Percentiles rank a stretch among this genome's conserved stretches.
Evolutionary conservation across 257 asterid species (phyloP).

Genomic region (Plectranthus barbatus): DNA sequence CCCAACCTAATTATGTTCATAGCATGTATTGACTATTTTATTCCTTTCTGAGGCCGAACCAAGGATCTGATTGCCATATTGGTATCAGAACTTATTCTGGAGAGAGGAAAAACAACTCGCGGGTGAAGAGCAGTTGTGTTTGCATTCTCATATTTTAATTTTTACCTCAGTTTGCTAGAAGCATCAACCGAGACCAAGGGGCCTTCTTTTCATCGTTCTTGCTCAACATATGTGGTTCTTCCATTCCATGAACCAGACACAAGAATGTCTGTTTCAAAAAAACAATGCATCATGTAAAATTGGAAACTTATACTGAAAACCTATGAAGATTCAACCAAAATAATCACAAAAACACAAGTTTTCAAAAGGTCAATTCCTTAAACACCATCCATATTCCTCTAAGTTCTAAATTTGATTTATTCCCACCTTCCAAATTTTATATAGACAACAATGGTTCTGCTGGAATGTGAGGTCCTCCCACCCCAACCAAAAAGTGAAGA

Average conservation of each 20-base stretch:
- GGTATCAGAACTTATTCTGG: conserved; percentile 28
- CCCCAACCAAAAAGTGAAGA: not conserved
- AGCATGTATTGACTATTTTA: not conserved
- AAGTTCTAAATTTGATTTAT: not conserved
- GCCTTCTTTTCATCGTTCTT: conserved; percentile 19
- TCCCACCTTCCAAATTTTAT: not conserved
- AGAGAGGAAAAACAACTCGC: conserved; percentile 44
- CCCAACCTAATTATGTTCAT: not conserved
- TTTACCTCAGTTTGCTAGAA: too few species aligned
- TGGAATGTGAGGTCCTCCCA: not conserved
- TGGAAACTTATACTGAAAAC: too few species aligned
- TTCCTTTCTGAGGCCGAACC: conserved; percentile 16
- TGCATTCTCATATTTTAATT: too few species aligned
- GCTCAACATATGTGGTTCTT: conserved; percentile 22
- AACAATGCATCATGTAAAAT: too few species aligned
- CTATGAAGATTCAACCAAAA: conserved; percentile 10
- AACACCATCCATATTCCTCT: too few species aligned
- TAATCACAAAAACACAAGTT: not conserved
- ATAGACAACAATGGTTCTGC: not conserved
- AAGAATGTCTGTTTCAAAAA: conserved; percentile 51
- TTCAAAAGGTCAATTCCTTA: not conserved
- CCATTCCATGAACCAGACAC: conserved; percentile 28
- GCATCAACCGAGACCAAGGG: conserved; percentile 1
- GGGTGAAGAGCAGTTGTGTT: conserved; percentile 55
- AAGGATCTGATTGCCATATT: conserved; percentile 15